phyloP scores from a whole-genome alignment of 1,284 basidiomycete genomes.

The Ustilago xerochloae region DNA sequence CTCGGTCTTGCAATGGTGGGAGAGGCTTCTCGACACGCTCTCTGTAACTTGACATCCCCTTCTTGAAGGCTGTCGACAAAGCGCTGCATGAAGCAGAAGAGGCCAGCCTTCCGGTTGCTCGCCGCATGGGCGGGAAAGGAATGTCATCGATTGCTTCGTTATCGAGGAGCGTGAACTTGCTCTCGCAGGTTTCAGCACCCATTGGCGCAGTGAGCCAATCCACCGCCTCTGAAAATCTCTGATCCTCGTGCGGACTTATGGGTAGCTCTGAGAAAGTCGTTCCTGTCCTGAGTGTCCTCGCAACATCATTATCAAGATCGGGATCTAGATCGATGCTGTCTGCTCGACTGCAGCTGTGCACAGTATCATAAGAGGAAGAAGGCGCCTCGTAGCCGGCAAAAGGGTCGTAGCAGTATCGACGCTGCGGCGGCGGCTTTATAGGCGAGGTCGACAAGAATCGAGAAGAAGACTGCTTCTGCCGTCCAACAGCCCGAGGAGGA shows the following conservation, averaged over 20 bases:
- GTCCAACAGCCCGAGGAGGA: background rate
- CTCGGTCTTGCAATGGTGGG: too few species aligned
- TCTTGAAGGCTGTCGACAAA: too few species aligned
- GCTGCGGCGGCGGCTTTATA: background rate
- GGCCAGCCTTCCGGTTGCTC: too few species aligned
- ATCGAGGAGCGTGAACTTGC: too few species aligned
- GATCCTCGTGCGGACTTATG: background rate
- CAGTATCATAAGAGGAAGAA: background rate
- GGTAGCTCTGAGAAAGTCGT: background rate
- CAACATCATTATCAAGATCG: background rate
- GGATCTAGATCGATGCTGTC: constrained; percentile 32
- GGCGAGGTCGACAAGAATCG: background rate
- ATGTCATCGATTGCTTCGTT: too few species aligned
- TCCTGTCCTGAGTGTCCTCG: background rate
- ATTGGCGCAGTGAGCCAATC: too few species aligned
- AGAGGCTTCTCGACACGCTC: too few species aligned
- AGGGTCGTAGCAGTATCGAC: constrained; percentile 14
- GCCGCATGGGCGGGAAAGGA: too few species aligned
- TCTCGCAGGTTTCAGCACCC: too few species aligned
- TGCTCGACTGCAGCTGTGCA: background rate
- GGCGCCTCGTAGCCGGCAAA: constrained; percentile 7
- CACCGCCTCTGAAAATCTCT: background rate
- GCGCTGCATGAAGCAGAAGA: too few species aligned
- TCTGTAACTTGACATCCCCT: too few species aligned
- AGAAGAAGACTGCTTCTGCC: background rate